Conservation (phyloP, 345 rosid genomes). For the Gynandropsis gynandra region DNA sequence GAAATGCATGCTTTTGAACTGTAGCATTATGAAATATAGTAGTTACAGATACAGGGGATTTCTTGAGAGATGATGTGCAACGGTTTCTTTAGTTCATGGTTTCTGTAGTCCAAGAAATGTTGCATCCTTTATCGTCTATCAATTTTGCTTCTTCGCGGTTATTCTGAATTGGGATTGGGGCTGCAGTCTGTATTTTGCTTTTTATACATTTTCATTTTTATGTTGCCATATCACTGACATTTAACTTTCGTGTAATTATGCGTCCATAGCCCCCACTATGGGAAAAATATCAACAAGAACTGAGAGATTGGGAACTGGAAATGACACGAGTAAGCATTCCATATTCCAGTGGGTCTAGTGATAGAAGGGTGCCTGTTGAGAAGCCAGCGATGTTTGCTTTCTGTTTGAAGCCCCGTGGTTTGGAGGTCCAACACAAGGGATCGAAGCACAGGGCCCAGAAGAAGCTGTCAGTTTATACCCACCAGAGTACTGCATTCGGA, state of each 20-base stretch:
- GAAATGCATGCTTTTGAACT: constrained; percentile 7
- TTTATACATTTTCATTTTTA: constrained; percentile 1
- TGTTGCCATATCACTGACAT: constrained; percentile 6
- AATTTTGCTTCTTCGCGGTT: neutral
- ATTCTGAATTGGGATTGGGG: constrained; percentile 1
- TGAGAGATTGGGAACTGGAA: constrained; percentile 75
- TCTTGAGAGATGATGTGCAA: constrained; percentile 5
- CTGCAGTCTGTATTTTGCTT: neutral
- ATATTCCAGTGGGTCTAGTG: constrained; percentile 41
- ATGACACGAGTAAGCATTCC: constrained; percentile 37
- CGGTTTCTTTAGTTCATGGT: neutral
- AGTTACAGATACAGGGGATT: neutral
- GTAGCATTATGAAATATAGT: neutral
- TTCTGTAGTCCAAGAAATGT: constrained; percentile 5
- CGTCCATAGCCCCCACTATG: constrained; percentile 67
- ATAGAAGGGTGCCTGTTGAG: constrained; percentile 44
- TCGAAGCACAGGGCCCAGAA: constrained; percentile 83
- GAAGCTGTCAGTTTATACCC: constrained; percentile 56
- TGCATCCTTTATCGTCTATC: constrained; percentile 5
- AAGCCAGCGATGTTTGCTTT: constrained; percentile 96
- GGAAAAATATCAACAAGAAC: constrained; percentile 76
- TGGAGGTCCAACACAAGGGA: constrained; percentile 85
- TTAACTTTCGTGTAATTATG: constrained; percentile 8
- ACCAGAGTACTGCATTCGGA: constrained; percentile 40
- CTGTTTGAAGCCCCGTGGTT: constrained; percentile 91